Evolutionary conservation across 2,329 filamentous ascomycete genomes (phyloP), one percentile per base, ranked within the genome.

Genomic region (Pseudocercospora fijiensis): DNA sequence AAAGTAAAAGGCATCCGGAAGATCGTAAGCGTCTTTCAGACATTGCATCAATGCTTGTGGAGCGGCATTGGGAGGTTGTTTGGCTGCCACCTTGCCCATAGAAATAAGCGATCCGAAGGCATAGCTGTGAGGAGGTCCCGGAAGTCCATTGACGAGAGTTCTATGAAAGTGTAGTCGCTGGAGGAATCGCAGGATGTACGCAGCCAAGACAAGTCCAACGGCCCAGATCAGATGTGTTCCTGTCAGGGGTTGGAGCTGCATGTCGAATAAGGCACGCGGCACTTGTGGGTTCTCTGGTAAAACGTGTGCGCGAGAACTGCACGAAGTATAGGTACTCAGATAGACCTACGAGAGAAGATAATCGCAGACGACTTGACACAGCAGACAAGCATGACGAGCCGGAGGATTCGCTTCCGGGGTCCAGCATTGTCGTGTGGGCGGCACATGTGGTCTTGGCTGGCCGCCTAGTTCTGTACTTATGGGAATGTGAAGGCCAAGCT

Each of bases 1-100:
- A 4, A 82, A 58, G 64, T 81, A 82, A 69, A 78, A 82, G 26
- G 77, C 65, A 7, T 76, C 72, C 4, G 70, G 70, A 3, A 80
- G 70, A 20, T 77, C 63, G 62, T 78, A 78, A 51, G 76, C 71
- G 37, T 76, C 72, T 33, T 72, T 71, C 37, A 81, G 69, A 11
- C 75, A 72, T 1, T 74, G 72, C 20, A 75, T 64, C 41, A 72
- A 70, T 20, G 68, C 69, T 51, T 81, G 78, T 6, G 76, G 74
- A 47, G 80, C 78, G 3, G 67, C 63, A 37, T 74, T 70, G 13
- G 62, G 69, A 0, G 79, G 79, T 30, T 78, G 71, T 7, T 70
- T 66, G 3, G 64, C 61, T 16, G 76, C 62, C 1, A 73, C 73
- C 57, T 78, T 74, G 33, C 74, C 76, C 66, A 81, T 71, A n/a